Conservation (phyloP, 495 filamentous ascomycete species). For the Immersiella caudata region DNA sequence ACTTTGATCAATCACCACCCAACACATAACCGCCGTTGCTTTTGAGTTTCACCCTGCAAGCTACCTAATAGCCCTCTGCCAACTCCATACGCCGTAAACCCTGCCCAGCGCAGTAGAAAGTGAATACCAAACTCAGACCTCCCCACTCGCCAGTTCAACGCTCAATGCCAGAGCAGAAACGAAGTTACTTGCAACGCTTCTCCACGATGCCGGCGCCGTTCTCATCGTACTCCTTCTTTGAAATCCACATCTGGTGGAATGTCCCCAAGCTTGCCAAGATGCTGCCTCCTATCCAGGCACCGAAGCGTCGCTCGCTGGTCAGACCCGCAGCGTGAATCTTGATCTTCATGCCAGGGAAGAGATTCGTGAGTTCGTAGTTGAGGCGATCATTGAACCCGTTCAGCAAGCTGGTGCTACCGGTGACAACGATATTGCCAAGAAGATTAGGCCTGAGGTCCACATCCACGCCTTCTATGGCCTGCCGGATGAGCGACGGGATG, state of each 20-base stretch:
- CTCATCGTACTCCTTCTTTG: slow-evolving; percentile 79
- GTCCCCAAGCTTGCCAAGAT: slow-evolving; percentile 94
- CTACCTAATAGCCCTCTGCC: background rate
- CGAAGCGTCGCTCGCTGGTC: slow-evolving; percentile 83
- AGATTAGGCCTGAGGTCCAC: slow-evolving; percentile 84
- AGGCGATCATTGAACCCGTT: slow-evolving; percentile 89
- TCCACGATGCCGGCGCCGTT: slow-evolving; percentile 71
- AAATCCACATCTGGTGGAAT: slow-evolving; percentile 99
- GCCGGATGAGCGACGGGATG: slow-evolving; percentile 76
- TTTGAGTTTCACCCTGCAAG: slow-evolving; percentile 12
- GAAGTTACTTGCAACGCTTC: slow-evolving; percentile 71
- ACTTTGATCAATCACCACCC: background rate
- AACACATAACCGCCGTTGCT: background rate
- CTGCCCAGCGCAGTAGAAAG: background rate
- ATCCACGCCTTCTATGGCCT: slow-evolving; percentile 76
- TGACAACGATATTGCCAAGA: slow-evolving; percentile 88
- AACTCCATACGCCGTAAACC: slow-evolving; percentile 30
- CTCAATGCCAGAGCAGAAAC: background rate
- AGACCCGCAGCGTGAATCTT: slow-evolving; percentile 84
- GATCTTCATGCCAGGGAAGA: slow-evolving; percentile 81
- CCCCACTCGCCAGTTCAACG: background rate
- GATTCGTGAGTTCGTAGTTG: slow-evolving; percentile 73
- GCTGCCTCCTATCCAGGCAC: slow-evolving; percentile 94
- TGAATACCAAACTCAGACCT: background rate
- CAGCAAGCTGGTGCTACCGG: slow-evolving; percentile 79